Conservation (phyloP, 305 asterid species). For the Coffea humblotiana region DNA sequence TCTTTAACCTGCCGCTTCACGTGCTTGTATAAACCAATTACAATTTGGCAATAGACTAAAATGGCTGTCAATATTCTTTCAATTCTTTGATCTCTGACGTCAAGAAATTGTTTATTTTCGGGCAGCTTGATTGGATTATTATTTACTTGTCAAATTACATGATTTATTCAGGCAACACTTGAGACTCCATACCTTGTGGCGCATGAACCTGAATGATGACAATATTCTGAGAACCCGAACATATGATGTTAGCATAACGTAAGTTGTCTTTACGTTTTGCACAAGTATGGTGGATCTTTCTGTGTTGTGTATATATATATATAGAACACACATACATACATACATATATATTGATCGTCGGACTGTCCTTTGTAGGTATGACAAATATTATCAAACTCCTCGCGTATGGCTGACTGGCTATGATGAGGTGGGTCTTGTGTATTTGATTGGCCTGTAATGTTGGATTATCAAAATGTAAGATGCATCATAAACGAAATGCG, state of each 20-base stretch:
- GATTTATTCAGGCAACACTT: constrained; percentile 66
- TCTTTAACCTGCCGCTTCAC: not conserved
- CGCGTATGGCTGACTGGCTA: constrained; percentile 99
- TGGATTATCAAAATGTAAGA: not conserved
- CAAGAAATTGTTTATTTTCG: not conserved
- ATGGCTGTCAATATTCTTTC: not conserved
- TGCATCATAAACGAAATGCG: not conserved
- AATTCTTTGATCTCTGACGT: not conserved
- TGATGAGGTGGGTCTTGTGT: constrained; percentile 65
- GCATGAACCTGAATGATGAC: constrained; percentile 91
- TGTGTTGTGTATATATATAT: not conserved
- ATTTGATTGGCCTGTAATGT: not conserved
- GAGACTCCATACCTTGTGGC: constrained; percentile 72
- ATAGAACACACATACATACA: too few relatives aligned
- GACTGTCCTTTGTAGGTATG: constrained; percentile 51
- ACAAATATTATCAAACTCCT: constrained; percentile 98
- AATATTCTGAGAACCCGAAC: constrained; percentile 90
- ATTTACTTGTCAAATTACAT: constrained; percentile 2
- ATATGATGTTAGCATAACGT: constrained; percentile 96
- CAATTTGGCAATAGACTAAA: not conserved
- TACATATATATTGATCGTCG: too few relatives aligned
- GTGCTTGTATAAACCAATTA: not conserved
- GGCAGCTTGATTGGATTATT: not conserved
- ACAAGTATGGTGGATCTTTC: not conserved
- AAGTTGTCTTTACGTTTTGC: constrained; percentile 28